Evolutionary conservation across 176 grass and related monocot species (phyloP).

Genomic region (maize (Zea mays)): Zm-B73-REFERENCE-NAM-5.0 NC_050097.1:192066001-192066500

Average conservation of each 20-base stretch:
- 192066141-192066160: conserved; percentile 93
- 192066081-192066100: not conserved
- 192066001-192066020: not conserved
- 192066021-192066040: not conserved
- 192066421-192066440: conserved; percentile 97
- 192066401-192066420: conserved; percentile 86
- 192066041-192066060: not conserved
- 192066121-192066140: conserved; percentile 42
- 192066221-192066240: conserved; percentile 81
- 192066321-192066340: conserved; percentile 86
- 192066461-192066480: conserved; percentile 95
- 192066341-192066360: conserved; percentile 98
- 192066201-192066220: conserved; percentile 81
- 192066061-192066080: conserved; percentile 13
- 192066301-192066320: conserved; percentile 83
- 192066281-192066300: conserved; percentile 98
- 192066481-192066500: conserved; percentile 90
- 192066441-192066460: conserved; percentile 97
- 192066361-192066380: conserved; percentile 87
- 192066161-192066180: conserved; percentile 82
- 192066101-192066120: conserved; percentile 15
- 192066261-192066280: conserved; percentile 94
- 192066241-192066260: conserved; percentile 90
- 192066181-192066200: conserved; percentile 96
- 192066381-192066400: conserved; percentile 77